Evolutionary conservation across 768 basidiomycete species (phyloP), one percentile per base, ranked within the genome.

Genomic region (Clavaria fumosa): DNA sequence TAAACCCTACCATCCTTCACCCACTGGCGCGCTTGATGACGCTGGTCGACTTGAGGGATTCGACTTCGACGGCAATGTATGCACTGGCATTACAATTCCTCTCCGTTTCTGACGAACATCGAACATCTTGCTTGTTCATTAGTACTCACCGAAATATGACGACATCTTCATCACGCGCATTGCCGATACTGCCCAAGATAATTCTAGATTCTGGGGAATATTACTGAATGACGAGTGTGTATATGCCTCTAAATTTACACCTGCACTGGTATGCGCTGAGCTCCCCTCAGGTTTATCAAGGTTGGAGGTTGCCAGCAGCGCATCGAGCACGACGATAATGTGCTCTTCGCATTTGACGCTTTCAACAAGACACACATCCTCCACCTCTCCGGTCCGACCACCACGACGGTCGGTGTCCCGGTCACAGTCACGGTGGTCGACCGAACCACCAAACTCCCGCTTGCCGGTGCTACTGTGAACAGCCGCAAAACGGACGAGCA

Each of bases 111-210:
- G 7, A 5, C 26, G 5, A 21, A 14, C 11, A 5, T 14, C 26
- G 15, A n/a, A 12, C 26, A 11, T 5, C 58, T 60, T 64, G 34
- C 26, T 50, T 47, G 4, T 14, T 14, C 17, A 30, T 3, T 31
- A 26, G 34, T 64, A 54, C 41, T 50, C 40, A 34, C 19, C 50
- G 2, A 39, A 58, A 23, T 64, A 61, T 32, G 64, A 67, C 44
- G 66, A 67, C 49, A 63, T 54, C 41, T 53, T 64, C 45, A 57
- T 68, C 45, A 60, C 58, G 11, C 44, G 49, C 23, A 66, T 67
- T 36, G 61, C 35, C 2, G 49, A 50, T 4, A 47, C 49, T 33
- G 39, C 50, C 1, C 45, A 61, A 34, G 58, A 57, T 0, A 39
- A 37, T 2, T 55, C 49, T 14, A 40, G 59, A 38, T 61, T 58